Percentiles rank a stretch among this genome's conserved stretches.
Evolutionary conservation across 768 basidiomycete genomes (phyloP).

Genomic region (Termitomyces sp.): DNA sequence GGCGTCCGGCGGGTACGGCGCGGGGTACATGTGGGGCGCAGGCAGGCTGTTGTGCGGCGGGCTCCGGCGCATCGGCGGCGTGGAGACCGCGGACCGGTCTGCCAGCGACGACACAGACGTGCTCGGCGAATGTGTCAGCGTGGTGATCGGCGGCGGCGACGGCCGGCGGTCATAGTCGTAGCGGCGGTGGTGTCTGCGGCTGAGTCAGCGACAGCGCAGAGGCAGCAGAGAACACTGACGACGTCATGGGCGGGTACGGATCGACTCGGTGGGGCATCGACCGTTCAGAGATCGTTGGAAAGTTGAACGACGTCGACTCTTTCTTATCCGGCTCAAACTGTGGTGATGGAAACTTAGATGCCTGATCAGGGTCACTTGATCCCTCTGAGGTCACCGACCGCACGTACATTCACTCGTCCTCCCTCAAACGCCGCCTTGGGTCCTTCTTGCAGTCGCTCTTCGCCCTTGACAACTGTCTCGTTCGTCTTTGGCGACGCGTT

Average conservation of each 20-base stretch:
- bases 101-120: conserved; percentile 52
- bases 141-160: conserved; percentile 34
- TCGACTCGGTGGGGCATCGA: conserved; percentile 51
- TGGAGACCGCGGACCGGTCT: conserved; percentile 53
- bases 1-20: conserved; percentile 30
- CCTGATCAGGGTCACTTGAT: conserved; percentile 30
- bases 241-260: conserved; percentile 25
- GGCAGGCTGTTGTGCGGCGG: conserved; percentile 25
- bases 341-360: conserved; percentile 28
- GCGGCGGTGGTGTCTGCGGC: conserved; percentile 24
- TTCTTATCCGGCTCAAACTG: conserved; percentile 18
- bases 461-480: conserved; percentile 4
- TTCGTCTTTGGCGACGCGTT: conserved; percentile 8
- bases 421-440: conserved; percentile 6
- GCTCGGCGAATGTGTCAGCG: conserved; percentile 58
- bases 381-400: conserved; percentile 23
- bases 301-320: conserved; percentile 7
- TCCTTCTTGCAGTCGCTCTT: conserved; percentile 8
- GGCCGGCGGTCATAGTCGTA: conserved; percentile 33
- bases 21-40: conserved; percentile 27
- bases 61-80: conserved; percentile 47
- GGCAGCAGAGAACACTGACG: conserved; percentile 12
- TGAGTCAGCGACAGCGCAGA: conserved; percentile 13
- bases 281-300: conserved; percentile 12
- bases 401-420: conserved; percentile 26